phyloP scores from a whole-genome alignment of 352 stramenopile species.

The Phytophthora vignae region DNA sequence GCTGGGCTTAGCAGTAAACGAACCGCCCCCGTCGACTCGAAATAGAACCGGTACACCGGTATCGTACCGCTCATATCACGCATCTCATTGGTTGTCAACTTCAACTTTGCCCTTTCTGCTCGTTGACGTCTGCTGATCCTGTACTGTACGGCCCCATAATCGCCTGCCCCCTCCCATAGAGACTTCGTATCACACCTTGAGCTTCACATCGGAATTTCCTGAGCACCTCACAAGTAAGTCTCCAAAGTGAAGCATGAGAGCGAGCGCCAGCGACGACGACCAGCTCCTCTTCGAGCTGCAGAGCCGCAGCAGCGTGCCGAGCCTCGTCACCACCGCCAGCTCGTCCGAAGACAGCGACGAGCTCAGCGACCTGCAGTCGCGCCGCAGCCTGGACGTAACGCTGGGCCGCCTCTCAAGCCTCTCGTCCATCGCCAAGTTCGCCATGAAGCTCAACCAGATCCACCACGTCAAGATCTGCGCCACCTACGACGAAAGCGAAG shows the following conservation, averaged over 20 bases:
- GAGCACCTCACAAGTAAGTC: neutral
- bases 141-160: slow-evolving; percentile 3
- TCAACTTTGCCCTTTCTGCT: slow-evolving; percentile 27
- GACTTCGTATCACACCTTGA: neutral
- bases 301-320: slow-evolving; percentile 22
- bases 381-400: neutral
- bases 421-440: slow-evolving; percentile 57
- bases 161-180: neutral
- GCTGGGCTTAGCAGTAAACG: no score
- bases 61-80: slow-evolving; percentile 4
- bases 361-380: neutral
- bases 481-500: slow-evolving; percentile 40
- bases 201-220: slow-evolving; percentile 28
- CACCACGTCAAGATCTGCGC: slow-evolving; percentile 50
- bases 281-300: slow-evolving; percentile 17
- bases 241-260: slow-evolving; percentile 10
- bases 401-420: slow-evolving; percentile 48
- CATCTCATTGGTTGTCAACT: slow-evolving; percentile 34
- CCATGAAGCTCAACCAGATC: slow-evolving; percentile 69
- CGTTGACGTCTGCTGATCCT: slow-evolving; percentile 1
- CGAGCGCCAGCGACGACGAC: slow-evolving; percentile 4
- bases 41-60: slow-evolving; percentile 18
- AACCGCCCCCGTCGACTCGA: neutral
- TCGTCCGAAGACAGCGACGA: slow-evolving; percentile 23
- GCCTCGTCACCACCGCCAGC: slow-evolving; percentile 22